Percentiles rank a stretch among this genome's conserved stretches.
phyloP scores from a whole-genome alignment of 2,329 filamentous ascomycete species.

The Cladophialophora psammophila region DNA sequence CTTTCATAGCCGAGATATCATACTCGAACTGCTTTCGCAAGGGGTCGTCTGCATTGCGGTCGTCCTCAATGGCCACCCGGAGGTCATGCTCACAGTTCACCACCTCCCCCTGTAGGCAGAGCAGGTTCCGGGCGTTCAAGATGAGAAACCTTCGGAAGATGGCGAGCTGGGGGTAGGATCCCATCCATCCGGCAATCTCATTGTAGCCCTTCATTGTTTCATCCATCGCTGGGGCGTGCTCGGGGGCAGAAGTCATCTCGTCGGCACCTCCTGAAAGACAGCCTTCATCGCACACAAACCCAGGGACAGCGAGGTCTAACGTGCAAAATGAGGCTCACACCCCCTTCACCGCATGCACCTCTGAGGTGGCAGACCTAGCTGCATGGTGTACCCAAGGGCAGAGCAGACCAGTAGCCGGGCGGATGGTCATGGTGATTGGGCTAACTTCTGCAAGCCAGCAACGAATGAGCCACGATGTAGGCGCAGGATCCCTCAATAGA shows the following conservation, averaged over 20 bases:
- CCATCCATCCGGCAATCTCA: constrained; percentile 33
- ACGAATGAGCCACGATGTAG: neutral
- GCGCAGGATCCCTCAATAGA: neutral
- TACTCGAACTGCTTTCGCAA: constrained; percentile 13
- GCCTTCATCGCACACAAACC: neutral
- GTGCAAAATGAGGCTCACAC: neutral
- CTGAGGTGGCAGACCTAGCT: constrained; percentile 4
- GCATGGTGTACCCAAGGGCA: neutral
- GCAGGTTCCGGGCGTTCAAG: constrained; percentile 42
- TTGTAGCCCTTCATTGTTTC: constrained; percentile 27
- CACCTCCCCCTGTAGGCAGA: constrained; percentile 46
- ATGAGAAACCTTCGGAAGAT: constrained; percentile 43
- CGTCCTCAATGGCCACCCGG: constrained; percentile 7
- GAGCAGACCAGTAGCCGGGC: neutral
- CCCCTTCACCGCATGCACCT: neutral
- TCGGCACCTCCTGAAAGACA: neutral
- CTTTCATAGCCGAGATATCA: constrained; percentile 19
- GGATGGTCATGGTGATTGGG: neutral
- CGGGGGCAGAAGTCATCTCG: too few relatives aligned
- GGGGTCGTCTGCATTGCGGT: constrained; percentile 14
- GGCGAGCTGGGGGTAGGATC: constrained; percentile 26
- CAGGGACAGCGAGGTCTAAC: neutral
- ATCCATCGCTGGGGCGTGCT: neutral
- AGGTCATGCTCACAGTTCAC: constrained; percentile 38
- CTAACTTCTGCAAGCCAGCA: neutral